Evolutionary conservation across 176 grass and related monocot genomes (phyloP).

Genomic region (Aegilops longissima): DNA sequence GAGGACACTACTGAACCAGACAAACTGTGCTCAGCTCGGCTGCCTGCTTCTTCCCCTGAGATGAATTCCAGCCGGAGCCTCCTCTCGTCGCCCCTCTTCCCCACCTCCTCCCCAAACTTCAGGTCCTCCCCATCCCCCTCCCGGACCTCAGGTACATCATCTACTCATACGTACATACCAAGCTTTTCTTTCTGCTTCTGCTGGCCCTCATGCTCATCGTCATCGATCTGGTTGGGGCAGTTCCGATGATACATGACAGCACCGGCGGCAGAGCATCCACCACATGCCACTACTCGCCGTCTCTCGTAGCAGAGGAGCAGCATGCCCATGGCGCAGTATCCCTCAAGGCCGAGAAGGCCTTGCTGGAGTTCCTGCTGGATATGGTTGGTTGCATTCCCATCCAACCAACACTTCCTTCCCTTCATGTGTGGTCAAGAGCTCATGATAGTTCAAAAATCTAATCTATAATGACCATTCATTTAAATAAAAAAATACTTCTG

Average conservation of each 20-base stretch:
- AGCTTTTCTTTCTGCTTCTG: neutral
- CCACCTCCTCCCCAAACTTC: slow-evolving; percentile 39
- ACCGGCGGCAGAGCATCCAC: slow-evolving; percentile 26
- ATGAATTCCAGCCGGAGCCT: slow-evolving; percentile 64
- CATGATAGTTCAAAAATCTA: no score
- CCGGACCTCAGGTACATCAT: slow-evolving; percentile 24
- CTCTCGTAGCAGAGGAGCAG: slow-evolving; percentile 43
- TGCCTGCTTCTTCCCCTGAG: neutral
- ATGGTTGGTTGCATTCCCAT: slow-evolving; percentile 20
- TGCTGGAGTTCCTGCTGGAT: slow-evolving; percentile 46
- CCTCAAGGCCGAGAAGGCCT: slow-evolving; percentile 53
- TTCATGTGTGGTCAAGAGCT: no score
- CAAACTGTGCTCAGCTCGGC: no score
- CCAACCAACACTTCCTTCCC: no score
- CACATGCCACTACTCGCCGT: slow-evolving; percentile 43
- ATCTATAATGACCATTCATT: no score
- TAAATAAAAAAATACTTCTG: neutral
- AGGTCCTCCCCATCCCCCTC: slow-evolving; percentile 28
- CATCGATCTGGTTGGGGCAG: slow-evolving; percentile 25
- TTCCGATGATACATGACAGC: slow-evolving; percentile 49
- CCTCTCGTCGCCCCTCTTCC: slow-evolving; percentile 46
- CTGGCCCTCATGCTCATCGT: neutral
- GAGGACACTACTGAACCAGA: neutral
- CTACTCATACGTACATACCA: no score
- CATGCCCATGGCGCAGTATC: slow-evolving; percentile 23